These are phyloP conservation scores for Globisporangium uncinulatum DNA, from an alignment of 352 stramenopile genomes.

Conservation along the genomic window DNA sequence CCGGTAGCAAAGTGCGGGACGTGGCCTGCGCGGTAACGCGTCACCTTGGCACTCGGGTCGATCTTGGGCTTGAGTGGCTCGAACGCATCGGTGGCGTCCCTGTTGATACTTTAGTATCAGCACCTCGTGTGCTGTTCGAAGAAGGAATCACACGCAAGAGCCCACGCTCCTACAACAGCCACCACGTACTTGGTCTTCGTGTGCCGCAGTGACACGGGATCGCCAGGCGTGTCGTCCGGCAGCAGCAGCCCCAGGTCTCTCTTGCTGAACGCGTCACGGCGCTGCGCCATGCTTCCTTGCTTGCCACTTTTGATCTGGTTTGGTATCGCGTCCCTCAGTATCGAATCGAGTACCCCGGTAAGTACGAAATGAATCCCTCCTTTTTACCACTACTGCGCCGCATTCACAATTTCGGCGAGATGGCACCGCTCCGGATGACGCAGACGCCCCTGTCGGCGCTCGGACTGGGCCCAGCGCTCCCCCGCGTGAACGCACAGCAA, in stretches of 20 bases:
- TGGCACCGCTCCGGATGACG: conserved; percentile 18
- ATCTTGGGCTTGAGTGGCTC: conserved; percentile 76
- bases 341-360: neutral
- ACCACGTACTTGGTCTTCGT: conserved; percentile 48
- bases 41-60: conserved; percentile 74
- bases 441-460: conserved; percentile 58
- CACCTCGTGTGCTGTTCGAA: neutral
- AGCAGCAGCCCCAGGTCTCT: conserved; percentile 80
- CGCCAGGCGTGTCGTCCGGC: conserved; percentile 70
- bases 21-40: conserved; percentile 77
- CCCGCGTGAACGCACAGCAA: conserved; percentile 14
- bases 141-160: neutral
- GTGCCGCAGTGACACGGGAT: conserved; percentile 75
- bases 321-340: neutral
- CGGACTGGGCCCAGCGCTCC: conserved; percentile 37
- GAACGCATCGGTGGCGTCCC: conserved; percentile 67
- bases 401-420: neutral
- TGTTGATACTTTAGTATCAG: conserved; percentile 8
- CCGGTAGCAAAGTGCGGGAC: conserved; percentile 69
- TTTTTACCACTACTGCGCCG: neutral
- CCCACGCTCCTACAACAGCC: neutral
- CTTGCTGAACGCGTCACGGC: conserved; percentile 56
- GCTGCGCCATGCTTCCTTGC: conserved; percentile 45
- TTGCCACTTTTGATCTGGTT: neutral
- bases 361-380: neutral